A percentile compares a stretch with the other conserved stretches of the same genome.
Conservation (phyloP, 83 land plant species). For the Picea abies region DNA sequence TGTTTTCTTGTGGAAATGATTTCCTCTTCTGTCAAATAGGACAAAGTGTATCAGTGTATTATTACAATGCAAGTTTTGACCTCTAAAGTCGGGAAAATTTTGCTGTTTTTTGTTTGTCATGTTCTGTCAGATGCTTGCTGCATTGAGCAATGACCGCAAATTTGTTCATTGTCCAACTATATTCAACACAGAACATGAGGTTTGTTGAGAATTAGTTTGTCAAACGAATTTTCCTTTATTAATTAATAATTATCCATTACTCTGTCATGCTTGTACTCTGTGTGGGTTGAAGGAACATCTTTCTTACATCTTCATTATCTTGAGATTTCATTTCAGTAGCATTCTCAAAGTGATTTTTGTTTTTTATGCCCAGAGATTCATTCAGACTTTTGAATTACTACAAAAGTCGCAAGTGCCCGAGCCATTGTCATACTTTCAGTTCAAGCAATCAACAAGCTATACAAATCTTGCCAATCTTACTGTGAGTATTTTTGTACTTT, state of each 20-base stretch:
- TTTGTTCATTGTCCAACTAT: conserved; percentile 40
- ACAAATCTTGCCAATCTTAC: conserved; percentile 32
- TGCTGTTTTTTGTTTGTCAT: background rate
- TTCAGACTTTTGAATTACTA: conserved; percentile 91
- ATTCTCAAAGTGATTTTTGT: background rate
- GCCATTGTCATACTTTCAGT: conserved; percentile 66
- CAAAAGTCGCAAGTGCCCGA: conserved; percentile 82
- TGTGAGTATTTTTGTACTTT: conserved; percentile 39
- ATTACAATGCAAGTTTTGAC: too few relatives aligned
- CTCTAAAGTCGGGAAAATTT: background rate
- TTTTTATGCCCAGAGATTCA: conserved; percentile 65
- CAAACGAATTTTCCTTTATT: background rate
- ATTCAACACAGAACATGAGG: conserved; percentile 94
- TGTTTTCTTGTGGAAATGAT: background rate
- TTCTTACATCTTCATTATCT: too few relatives aligned
- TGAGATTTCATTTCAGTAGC: too few relatives aligned
- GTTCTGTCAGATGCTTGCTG: conserved; percentile 79
- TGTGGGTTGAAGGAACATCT: too few relatives aligned
- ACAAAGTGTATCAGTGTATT: background rate
- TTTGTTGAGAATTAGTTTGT: conserved; percentile 5
- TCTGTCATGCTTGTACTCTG: too few relatives aligned
- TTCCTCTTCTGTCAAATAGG: background rate
- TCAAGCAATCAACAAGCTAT: conserved; percentile 61
- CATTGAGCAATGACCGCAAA: conserved; percentile 65
- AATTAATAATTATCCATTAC: too few relatives aligned